phyloP scores from a whole-genome alignment of 2,329 filamentous ascomycete species.

The Fusarium haematococcum region DNA sequence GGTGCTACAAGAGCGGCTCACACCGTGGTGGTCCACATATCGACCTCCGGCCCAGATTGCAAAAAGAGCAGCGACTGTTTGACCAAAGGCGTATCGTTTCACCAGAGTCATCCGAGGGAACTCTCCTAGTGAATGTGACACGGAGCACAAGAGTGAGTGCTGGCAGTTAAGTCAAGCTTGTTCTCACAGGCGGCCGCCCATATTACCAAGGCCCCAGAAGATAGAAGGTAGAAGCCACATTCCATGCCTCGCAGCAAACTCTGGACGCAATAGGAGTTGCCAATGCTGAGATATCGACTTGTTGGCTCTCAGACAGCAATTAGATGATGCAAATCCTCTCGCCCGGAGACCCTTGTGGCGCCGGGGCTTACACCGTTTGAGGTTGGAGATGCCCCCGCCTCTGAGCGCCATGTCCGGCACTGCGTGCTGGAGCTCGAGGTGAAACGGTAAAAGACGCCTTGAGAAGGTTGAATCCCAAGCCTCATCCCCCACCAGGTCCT shows the following conservation, averaged over 20 bases:
- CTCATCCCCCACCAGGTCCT: conserved; percentile 24
- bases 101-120: conserved; percentile 4
- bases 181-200: conserved; percentile 3
- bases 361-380: conserved; percentile 36
- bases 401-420: conserved; percentile 29
- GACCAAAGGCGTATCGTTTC: background rate
- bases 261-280: conserved; percentile 8
- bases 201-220: conserved; percentile 19
- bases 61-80: background rate
- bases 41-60: background rate
- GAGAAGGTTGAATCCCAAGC: conserved; percentile 34
- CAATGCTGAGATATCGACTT: conserved; percentile 10
- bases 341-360: conserved; percentile 31
- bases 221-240: background rate
- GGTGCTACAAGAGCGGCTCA: background rate
- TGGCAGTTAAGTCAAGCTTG: background rate
- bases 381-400: conserved; percentile 30
- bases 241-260: conserved; percentile 7
- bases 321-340: conserved; percentile 10
- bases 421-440: conserved; percentile 19
- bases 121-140: background rate
- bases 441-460: conserved; percentile 38
- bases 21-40: background rate
- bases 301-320: conserved; percentile 5
- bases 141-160: background rate